phyloP scores from a whole-genome alignment of 176 grass and related monocot genomes.

The Zea luxurians region DNA sequence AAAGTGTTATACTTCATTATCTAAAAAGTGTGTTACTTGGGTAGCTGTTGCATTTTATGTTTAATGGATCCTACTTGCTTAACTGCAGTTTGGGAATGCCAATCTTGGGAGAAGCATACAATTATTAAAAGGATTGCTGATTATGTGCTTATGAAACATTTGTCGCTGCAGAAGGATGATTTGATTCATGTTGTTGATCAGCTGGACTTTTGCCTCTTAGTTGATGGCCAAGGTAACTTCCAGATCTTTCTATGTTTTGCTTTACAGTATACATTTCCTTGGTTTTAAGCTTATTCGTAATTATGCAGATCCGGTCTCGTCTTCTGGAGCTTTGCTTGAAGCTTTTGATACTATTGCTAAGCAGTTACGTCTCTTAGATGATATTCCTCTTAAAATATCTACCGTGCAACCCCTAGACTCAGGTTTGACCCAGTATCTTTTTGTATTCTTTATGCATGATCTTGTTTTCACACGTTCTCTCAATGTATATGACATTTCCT shows the following conservation, averaged over 20 bases:
- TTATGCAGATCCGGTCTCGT: constrained; percentile 70
- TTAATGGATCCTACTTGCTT: constrained; percentile 27
- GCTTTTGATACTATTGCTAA: constrained; percentile 79
- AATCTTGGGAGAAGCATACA: constrained; percentile 73
- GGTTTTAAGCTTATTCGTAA: constrained; percentile 20
- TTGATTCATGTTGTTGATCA: constrained; percentile 81
- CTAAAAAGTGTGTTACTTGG: constrained; percentile 4
- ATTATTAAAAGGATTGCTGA: constrained; percentile 78
- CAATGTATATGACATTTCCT: neutral
- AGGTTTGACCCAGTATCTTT: constrained; percentile 47
- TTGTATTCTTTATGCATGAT: constrained; percentile 22
- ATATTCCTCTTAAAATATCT: constrained; percentile 91
- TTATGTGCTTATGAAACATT: constrained; percentile 77
- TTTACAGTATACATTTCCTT: constrained; percentile 19
- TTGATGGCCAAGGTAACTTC: constrained; percentile 65
- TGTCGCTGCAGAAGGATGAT: constrained; percentile 55
- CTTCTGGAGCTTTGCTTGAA: constrained; percentile 62
- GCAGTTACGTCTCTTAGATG: constrained; percentile 63
- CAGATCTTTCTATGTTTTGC: constrained; percentile 26
- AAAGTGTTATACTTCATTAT: constrained; percentile 23
- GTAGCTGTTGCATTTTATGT: neutral
- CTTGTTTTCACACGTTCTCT: constrained; percentile 1
- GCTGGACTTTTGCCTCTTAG: constrained; percentile 82
- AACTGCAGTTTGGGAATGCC: constrained; percentile 79
- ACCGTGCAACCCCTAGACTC: constrained; percentile 75